These are phyloP conservation scores for Cucurbita moschata DNA, from an alignment of 306 rosid species.

Conservation along the genomic window DNA sequence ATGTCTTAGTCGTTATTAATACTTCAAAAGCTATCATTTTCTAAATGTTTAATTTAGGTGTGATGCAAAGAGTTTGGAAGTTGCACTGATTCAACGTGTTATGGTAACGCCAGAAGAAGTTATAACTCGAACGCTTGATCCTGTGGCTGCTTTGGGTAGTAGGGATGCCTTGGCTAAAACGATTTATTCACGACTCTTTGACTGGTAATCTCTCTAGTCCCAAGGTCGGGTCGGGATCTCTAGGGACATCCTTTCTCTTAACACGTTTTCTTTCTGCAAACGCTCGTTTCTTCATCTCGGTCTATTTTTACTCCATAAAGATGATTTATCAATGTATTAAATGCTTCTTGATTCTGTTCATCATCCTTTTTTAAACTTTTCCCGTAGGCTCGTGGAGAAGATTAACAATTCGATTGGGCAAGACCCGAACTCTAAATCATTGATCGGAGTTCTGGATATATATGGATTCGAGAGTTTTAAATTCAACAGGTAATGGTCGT, in stretches of 20 bases:
- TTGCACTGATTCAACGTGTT: constrained; percentile 89
- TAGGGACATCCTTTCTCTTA: constrained; percentile 12
- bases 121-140: constrained; percentile 98
- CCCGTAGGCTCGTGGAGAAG: constrained; percentile 87
- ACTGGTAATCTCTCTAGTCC: constrained; percentile 51
- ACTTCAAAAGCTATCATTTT: constrained; percentile 1
- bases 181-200: constrained; percentile 88
- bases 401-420: constrained; percentile 92
- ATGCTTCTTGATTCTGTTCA: constrained; percentile 10
- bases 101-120: constrained; percentile 99
- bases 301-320: neutral
- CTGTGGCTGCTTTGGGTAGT: constrained; percentile 84
- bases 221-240: neutral
- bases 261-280: neutral
- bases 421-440: constrained; percentile 84
- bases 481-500: constrained; percentile 64
- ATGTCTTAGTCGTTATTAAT: constrained; percentile 9
- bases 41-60: constrained; percentile 34
- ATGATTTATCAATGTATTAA: neutral
- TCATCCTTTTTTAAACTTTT: constrained; percentile 6
- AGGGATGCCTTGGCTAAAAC: constrained; percentile 97
- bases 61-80: constrained; percentile 94
- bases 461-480: constrained; percentile 98
- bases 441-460: constrained; percentile 98
- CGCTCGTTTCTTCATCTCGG: neutral